A percentile compares a stretch with the other conserved stretches of the same genome.
These are phyloP conservation scores for Triangularia setosa DNA, from an alignment of 2,329 filamentous ascomycete genomes.

Conservation along the genomic window DNA sequence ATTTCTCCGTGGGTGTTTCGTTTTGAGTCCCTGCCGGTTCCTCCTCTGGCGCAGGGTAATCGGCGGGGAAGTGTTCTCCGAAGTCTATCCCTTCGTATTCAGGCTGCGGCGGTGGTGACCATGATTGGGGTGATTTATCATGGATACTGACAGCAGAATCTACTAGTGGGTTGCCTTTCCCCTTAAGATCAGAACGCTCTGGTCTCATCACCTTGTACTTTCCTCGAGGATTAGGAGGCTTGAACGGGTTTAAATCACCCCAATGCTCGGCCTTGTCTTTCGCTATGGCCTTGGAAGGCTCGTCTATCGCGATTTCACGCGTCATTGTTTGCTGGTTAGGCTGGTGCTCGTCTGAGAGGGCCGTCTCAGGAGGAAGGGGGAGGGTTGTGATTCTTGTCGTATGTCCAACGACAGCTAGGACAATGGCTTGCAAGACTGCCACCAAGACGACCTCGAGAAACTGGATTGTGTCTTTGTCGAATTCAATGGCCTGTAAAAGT, in stretches of 20 bases:
- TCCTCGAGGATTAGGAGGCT: too few relatives aligned
- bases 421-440: not conserved
- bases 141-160: not conserved
- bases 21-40: slow-evolving; percentile 15
- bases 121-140: not conserved
- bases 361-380: not conserved
- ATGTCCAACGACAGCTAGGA: not conserved
- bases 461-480: not conserved
- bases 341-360: too few relatives aligned
- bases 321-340: not conserved
- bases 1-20: not conserved
- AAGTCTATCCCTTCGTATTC: not conserved
- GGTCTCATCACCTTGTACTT: too few relatives aligned
- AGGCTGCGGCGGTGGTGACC: not conserved
- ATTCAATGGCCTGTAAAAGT: not conserved
- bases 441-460: not conserved
- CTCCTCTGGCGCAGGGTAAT: slow-evolving; percentile 4
- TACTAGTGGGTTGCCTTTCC: not conserved
- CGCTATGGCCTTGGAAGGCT: not conserved
- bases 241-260: too few relatives aligned
- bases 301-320: not conserved
- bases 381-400: not conserved
- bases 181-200: too few relatives aligned
- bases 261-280: not conserved
- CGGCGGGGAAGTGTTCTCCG: not conserved